Percentiles rank a stretch among this genome's conserved stretches.
These are phyloP conservation scores for Chloranthus sessilifolius DNA, from an alignment of 164 flowering plant genomes.

Conservation along the genomic window DNA sequence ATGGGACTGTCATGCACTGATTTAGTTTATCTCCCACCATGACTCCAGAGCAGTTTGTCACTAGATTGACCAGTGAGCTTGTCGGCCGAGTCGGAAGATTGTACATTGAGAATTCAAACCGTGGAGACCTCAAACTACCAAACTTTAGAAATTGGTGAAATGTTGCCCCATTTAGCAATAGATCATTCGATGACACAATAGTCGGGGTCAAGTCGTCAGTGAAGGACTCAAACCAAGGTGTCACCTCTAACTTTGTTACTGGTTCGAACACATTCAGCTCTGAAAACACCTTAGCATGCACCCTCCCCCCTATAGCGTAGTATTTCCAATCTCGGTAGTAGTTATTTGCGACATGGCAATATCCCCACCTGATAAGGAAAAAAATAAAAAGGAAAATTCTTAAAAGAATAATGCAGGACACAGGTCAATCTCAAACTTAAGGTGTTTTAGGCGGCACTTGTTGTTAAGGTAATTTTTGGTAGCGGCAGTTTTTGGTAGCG, in stretches of 20 bases:
- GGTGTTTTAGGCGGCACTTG: no score
- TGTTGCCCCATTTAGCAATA: slow-evolving; percentile 21
- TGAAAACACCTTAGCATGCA: slow-evolving; percentile 22
- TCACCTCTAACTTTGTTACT: slow-evolving; percentile 22
- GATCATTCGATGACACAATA: slow-evolving; percentile 17
- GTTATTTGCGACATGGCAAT: slow-evolving; percentile 28
- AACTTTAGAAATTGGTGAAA: slow-evolving; percentile 22
- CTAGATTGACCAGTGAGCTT: slow-evolving; percentile 4
- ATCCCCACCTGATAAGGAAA: slow-evolving; percentile 23
- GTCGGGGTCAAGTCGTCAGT: slow-evolving; percentile 20
- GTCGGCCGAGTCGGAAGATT: slow-evolving; percentile 15
- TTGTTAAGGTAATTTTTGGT: no score
- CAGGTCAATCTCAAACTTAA: no score
- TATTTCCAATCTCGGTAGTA: slow-evolving; percentile 28
- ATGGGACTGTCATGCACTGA: slow-evolving; percentile 9
- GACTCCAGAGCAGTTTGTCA: slow-evolving; percentile 21
- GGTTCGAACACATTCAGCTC: slow-evolving; percentile 31
- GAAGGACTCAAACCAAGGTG: slow-evolving; percentile 20
- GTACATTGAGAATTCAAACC: slow-evolving; percentile 10
- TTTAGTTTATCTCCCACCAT: slow-evolving; percentile 11
- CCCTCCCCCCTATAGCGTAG: slow-evolving; percentile 26
- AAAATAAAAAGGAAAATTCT: background rate
- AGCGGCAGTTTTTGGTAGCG: no score
- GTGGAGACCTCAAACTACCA: slow-evolving; percentile 9
- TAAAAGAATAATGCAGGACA: no score